Evolutionary conservation across 179 eudicot genomes (phyloP), one percentile per base, ranked within the genome.

Genomic region (Camellia oleifera): DNA sequence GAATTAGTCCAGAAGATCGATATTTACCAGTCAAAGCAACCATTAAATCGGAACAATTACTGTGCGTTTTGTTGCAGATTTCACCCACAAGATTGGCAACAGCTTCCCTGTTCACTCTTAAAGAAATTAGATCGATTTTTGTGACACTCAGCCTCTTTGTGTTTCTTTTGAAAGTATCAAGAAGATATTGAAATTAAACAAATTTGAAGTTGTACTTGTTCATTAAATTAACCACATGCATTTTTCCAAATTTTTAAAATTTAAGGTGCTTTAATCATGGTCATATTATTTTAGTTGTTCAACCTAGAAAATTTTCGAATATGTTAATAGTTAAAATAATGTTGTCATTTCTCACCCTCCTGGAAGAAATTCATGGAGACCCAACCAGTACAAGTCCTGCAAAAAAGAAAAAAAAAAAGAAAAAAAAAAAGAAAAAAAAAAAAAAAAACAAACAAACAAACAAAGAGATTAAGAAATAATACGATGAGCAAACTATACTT

Each of bases 361-460:
- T 58, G 92, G 88, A 56, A 75, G 68, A 63, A 88, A 88, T 76
- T 90, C 85, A 76, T 84, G 77, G 9, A 90, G 62, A 53, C 92
- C 91, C 32, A 88, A 83, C 90, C 85, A 87, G 64, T 85, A 85
- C 70, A 90, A 75, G 62, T 72, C 81, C 92, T 88, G 90, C 66
- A 5, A 40, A 46, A 68, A 83, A 62, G 26, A 3, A 18, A n/a
- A 5, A 54, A 62, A 45, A 2, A 66, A n/a, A 68, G 80, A 62
- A 46, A 3, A 18, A n/a, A 5, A 54, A 62, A 45, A 2, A 66
- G 23, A 20, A 20, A 20, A 68, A 83, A 62, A 46, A 3, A 18
- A n/a, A 5, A 54, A 62, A 45, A 2, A 66, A n/a, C 0, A 70
- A 46, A 14, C 3, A 6, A 69, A 9, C 15, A 68, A 58, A 54